Conservation (phyloP, 805 yeast species). For the Pichia heedii region DNA sequence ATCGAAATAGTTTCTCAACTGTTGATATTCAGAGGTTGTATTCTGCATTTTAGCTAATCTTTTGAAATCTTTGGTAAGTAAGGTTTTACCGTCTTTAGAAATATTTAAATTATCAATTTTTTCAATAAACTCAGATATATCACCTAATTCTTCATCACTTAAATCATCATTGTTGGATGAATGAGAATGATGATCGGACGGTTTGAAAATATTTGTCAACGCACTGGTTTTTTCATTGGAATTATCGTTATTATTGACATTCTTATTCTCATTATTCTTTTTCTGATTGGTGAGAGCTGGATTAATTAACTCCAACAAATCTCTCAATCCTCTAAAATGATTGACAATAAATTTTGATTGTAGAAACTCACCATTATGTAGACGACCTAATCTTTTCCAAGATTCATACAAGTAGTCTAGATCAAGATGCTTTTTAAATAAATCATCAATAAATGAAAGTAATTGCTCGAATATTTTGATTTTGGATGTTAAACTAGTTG, state of each 20-base stretch:
- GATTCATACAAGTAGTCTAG: constrained; percentile 19
- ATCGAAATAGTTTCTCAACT: constrained; percentile 54
- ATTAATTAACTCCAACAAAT: background rate
- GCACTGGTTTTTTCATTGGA: background rate
- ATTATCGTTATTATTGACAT: no score
- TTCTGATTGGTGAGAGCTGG: background rate
- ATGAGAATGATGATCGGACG: background rate
- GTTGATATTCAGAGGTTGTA: constrained; percentile 56
- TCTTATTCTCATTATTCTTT: background rate
- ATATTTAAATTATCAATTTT: constrained; percentile 27
- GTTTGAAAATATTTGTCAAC: background rate
- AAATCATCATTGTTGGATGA: constrained; percentile 21
- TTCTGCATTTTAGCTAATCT: constrained; percentile 47
- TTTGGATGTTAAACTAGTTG: constrained; percentile 10
- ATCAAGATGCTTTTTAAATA: constrained; percentile 22
- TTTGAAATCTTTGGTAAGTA: constrained; percentile 41
- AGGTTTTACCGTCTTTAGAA: constrained; percentile 33
- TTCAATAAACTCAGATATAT: constrained; percentile 23
- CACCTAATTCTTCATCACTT: constrained; percentile 34
- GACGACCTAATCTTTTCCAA: constrained; percentile 25
- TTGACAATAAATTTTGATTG: constrained; percentile 22
- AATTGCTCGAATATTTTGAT: constrained; percentile 7
- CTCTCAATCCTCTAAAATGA: constrained; percentile 22
- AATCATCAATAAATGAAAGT: constrained; percentile 17
- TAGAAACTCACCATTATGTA: constrained; percentile 15